Evolutionary conservation across 192 early-diverging fungal species (phyloP), one percentile per base, ranked within the genome.

Genomic region (Backusella australiensis): DNA sequence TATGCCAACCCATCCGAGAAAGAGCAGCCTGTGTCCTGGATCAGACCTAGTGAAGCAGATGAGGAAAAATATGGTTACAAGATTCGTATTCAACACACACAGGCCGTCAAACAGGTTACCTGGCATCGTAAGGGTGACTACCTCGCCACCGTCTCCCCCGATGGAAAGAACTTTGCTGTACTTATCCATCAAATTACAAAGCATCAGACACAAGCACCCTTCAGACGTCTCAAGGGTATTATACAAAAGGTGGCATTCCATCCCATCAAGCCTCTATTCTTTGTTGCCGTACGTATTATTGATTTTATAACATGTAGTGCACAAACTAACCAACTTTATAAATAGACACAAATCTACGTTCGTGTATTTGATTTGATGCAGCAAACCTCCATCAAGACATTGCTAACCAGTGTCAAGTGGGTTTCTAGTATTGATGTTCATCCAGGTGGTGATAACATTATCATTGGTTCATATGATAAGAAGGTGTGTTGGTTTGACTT

Each of bases 91-190:
- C 66, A 83, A 23, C 89, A 91, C 80, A 78, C 78, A 74, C 83
- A 89, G 73, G 80, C 85, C 12, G 93, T 96, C 38, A 96, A 93
- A 75, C 89, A 91, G 71, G 83, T 99, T 52, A 87, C 88, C 34
- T 99, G 98, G 98, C 98, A 99, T 83, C 87, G 94, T 69, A 96
- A 94, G 81, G 98, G 98, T 73, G 96, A 99, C 84, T 99, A 99
- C 83, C 91, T 98, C 85, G 88, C 94, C 1, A 94, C 94, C 34
- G 89, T 97, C 19, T 89, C 91, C 1, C 90, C 95, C 1, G 93
- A 97, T 75, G 94, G 90, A 80, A 89, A 85, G 73, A 86, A 86
- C 80, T 76, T 88, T 73, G 76, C 92, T n/a, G 93, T 99, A 6
- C 81, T 94, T 34, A 94, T 99, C 72, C 98, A 99, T 88, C 96